Percentiles rank a stretch among this genome's conserved stretches.
phyloP scores from a whole-genome alignment of 331 rosid species.

The Rosa hybrid region DNA sequence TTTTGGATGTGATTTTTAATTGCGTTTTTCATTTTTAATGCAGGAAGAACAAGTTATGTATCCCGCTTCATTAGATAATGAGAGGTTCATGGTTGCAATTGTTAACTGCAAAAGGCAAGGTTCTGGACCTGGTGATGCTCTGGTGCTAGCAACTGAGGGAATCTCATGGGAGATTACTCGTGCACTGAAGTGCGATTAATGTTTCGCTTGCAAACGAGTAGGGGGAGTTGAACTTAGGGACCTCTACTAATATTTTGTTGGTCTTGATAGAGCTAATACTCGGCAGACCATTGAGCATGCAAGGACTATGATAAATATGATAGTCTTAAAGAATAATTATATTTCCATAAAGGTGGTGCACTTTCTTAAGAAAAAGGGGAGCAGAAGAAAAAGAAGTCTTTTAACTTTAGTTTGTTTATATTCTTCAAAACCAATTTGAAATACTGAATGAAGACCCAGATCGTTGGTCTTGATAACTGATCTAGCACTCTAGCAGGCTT shows the following conservation, averaged over 20 bases:
- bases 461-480: no score
- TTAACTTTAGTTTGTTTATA: no score
- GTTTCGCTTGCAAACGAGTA: background rate
- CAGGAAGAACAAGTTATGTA: slow-evolving; percentile 94
- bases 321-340: no score
- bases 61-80: slow-evolving; percentile 70
- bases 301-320: no score
- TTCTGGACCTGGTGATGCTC: slow-evolving; percentile 27
- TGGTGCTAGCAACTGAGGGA: slow-evolving; percentile 39
- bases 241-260: background rate
- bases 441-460: no score
- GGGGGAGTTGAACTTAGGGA: background rate
- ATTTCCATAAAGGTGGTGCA: no score
- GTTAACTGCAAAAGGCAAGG: slow-evolving; percentile 51
- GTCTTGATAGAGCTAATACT: background rate
- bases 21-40: slow-evolving; percentile 1
- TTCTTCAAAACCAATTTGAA: no score
- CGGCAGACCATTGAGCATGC: no score
- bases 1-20: background rate
- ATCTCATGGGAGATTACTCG: slow-evolving; percentile 83
- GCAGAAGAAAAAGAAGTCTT: no score
- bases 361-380: no score
- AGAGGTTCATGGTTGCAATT: slow-evolving; percentile 77
- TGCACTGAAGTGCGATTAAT: slow-evolving; percentile 65
- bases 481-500: no score